phyloP scores from a whole-genome alignment of 192 early-diverging fungal species.

The Coemansia biformis region DNA sequence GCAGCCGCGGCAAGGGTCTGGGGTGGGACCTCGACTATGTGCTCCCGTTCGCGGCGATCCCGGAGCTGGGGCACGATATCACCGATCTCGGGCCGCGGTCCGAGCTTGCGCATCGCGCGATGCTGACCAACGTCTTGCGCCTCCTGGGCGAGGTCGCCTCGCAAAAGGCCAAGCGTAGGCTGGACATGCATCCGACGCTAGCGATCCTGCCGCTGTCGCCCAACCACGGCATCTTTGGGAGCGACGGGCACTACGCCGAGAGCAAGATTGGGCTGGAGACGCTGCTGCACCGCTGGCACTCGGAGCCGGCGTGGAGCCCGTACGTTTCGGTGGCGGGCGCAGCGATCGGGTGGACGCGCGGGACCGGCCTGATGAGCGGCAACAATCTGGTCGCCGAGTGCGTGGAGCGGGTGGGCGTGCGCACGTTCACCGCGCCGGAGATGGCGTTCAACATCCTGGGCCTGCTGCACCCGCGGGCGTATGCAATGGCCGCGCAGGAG shows the following conservation, averaged over 20 bases:
- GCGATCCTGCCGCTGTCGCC: conserved; percentile 89
- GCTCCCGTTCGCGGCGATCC: conserved; percentile 92
- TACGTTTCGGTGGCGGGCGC: conserved; percentile 87
- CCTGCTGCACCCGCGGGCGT: conserved; percentile 75
- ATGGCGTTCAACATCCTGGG: conserved; percentile 93
- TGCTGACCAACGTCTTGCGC: conserved; percentile 90
- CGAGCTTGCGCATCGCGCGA: conserved; percentile 88
- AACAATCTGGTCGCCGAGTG: conserved; percentile 88
- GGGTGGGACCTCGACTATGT: conserved; percentile 93
- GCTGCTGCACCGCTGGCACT: conserved; percentile 83
- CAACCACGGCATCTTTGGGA: conserved; percentile 94
- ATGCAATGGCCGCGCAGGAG: conserved; percentile 60
- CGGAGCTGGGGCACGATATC: conserved; percentile 81
- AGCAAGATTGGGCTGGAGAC: conserved; percentile 93
- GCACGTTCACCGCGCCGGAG: conserved; percentile 87
- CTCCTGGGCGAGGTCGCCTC: conserved; percentile 80
- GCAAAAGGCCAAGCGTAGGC: conserved; percentile 69
- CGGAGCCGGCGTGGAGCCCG: conserved; percentile 75
- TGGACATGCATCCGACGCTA: conserved; percentile 81
- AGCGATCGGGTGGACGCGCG: conserved; percentile 96
- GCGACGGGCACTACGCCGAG: conserved; percentile 88
- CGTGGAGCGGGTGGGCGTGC: conserved; percentile 79
- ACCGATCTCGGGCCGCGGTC: conserved; percentile 79
- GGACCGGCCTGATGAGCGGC: conserved; percentile 88
- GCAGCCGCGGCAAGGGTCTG: conserved; percentile 53